Evolutionary conservation across 768 basidiomycete species (phyloP), one percentile per base, ranked within the genome.

Genomic region (Xanthoconium stramineum): DNA sequence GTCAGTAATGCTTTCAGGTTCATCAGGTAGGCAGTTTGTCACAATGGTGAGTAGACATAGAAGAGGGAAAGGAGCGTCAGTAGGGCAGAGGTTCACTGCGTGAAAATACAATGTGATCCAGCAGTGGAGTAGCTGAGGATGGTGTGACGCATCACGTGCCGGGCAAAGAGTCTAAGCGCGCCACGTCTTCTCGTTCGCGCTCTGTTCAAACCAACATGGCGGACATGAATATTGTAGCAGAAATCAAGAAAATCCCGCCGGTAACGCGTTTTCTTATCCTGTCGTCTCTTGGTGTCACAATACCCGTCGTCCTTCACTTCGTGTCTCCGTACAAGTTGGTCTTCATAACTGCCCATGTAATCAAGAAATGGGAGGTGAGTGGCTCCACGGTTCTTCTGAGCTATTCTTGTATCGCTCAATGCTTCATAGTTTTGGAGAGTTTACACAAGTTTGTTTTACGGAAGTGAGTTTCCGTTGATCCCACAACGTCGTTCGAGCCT

Each of bases 191-290:
- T 4, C 24, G 24, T 24, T 24, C 33, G 12, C 33, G 33, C 33
- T 35, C 33, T 36, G 47, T 29, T 36, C 28, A 28, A 15, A 54
- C 42, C 53, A 55, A 50, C n/a, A 83, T 83, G 82, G 72, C 79
- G 49, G 72, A 75, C 17, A 65, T 84, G 49, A 72, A 75, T 17
- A 65, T 84, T 37, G 24, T 79, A 3, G 76, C 80, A 20, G 88
- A 92, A 74, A 70, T 93, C 50, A 82, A 78, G 63, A 92, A 91
- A 74, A 89, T 94, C 1, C 91, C 92, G 0, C 87, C 88, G 35
- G 86, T 94, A 37, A 93, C 92, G 6, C 83, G 92, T 33, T 83
- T 85, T 53, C 68, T 91, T 7, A 78, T 82, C 55, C 75, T 72
- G 20, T 86, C 89, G 2, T 81, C 83, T 2, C 65, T 89, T 3